phyloP scores from a whole-genome alignment of 139 green algal genomes.

The Deuterostichococcus epilithicus region DNA sequence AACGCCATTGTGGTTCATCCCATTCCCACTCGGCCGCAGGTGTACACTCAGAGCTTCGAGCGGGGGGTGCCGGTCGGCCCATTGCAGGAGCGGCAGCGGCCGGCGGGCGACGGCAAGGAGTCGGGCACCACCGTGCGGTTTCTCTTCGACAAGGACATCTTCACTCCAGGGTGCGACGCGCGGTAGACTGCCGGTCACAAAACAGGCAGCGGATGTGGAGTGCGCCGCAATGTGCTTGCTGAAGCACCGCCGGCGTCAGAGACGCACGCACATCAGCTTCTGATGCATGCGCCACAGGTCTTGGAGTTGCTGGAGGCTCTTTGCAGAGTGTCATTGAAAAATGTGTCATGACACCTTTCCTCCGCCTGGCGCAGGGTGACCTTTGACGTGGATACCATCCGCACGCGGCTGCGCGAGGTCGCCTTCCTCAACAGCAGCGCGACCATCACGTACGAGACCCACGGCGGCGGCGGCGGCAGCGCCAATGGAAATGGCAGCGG shows the following conservation, averaged over 20 bases:
- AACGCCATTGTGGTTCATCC: too few species aligned
- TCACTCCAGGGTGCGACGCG: constrained; percentile 39
- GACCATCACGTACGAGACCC: constrained; percentile 49
- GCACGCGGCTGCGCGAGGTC: constrained; percentile 82
- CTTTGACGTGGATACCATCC: constrained; percentile 80
- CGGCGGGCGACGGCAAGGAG: neutral
- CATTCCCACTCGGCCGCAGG: neutral
- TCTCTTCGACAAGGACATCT: constrained; percentile 76
- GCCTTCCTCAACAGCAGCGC: constrained; percentile 91
- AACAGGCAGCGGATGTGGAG: too few species aligned
- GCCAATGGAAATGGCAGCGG: constrained; percentile 12
- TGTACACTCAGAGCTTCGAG: constrained; percentile 69
- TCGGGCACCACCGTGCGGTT: constrained; percentile 81
- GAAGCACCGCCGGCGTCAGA: neutral
- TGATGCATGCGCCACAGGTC: neutral
- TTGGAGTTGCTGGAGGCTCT: too few species aligned
- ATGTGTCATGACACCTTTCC: neutral
- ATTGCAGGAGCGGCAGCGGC: neutral
- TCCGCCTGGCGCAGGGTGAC: constrained; percentile 36
- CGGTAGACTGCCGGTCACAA: too few species aligned
- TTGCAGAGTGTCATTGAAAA: too few species aligned
- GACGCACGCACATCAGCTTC: neutral
- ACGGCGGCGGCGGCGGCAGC: constrained; percentile 12
- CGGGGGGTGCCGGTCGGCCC: constrained; percentile 42
- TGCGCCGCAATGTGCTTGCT: neutral